Evolutionary conservation across 2,329 filamentous ascomycete genomes (phyloP).

Genomic region (Fusarium guadeloupense): DNA sequence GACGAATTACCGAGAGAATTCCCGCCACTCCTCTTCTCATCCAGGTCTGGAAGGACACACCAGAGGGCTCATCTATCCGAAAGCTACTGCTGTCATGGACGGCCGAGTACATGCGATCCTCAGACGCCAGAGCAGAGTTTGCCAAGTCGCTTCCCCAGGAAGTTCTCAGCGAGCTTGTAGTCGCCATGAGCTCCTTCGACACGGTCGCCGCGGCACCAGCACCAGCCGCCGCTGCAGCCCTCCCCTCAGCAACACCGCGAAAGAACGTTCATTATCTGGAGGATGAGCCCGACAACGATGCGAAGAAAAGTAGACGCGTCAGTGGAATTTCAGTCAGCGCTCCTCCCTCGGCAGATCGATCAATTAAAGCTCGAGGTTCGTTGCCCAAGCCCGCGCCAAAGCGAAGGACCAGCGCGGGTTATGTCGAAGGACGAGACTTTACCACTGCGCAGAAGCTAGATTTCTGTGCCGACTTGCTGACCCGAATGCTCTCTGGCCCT

Average conservation of each 20-base stretch:
- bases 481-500: conserved; percentile 69
- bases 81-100: conserved; percentile 68
- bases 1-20: conserved; percentile 62
- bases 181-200: conserved; percentile 68
- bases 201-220: conserved; percentile 47
- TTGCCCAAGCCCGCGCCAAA: conserved; percentile 49
- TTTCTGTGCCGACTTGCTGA: conserved; percentile 67
- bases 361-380: conserved; percentile 45
- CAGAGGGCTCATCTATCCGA: conserved; percentile 67
- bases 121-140: conserved; percentile 65
- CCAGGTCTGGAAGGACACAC: conserved; percentile 69
- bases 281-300: conserved; percentile 53
- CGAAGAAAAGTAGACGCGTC: conserved; percentile 56
- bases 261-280: conserved; percentile 63
- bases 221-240: conserved; percentile 17
- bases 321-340: conserved; percentile 30
- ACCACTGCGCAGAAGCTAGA: conserved; percentile 59
- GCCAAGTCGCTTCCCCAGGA: conserved; percentile 69
- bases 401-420: conserved; percentile 47
- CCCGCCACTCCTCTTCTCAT: conserved; percentile 68
- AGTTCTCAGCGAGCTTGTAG: conserved; percentile 69
- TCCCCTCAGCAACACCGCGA: conserved; percentile 41
- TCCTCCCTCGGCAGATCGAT: conserved; percentile 31
- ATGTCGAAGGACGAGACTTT: conserved; percentile 47
- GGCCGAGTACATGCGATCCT: conserved; percentile 69